Evolutionary conservation across 2,329 filamentous ascomycete genomes (phyloP), one percentile per base, ranked within the genome.

Genomic region (Fusarium xyrophilum): DNA sequence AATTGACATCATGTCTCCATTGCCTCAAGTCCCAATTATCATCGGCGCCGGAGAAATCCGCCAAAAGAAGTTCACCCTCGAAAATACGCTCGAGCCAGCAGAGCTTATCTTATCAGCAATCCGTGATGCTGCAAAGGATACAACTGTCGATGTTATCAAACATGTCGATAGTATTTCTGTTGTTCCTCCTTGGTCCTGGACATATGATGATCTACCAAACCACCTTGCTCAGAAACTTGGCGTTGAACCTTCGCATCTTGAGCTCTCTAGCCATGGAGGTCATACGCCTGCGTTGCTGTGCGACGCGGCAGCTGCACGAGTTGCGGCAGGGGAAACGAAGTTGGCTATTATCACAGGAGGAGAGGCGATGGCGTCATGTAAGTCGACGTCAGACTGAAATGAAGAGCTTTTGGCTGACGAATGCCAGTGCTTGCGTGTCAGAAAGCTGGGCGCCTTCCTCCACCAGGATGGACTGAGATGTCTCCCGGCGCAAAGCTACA

Each of bases 171-270:
- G 84, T 67, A 80, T 91, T 46, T 80, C 84, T 43, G 83, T 89
- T 7, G 87, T 90, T 13, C 82, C 81, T 40, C 86, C 86, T 0
- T 91, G 88, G 88, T 89, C 88, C 0, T 90, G 88, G 88, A 83
- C 85, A 1, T 91, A 91, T 72, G 76, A 81, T 2, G 84, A 91
- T 72, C 76, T 90, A 3, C 86, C 88, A 0, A 81, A 79, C 8
- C 76, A 87, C 2, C 73, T 91, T 9, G 80, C 84, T 1, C 68
- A 83, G 39, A 82, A 79, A 38, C 75, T 91, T 5, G 80, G 79
- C 0, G 78, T 86, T 6, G 74, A 81, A 5, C 79, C 84, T 1
- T 78, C 77, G 3, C 83, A 86, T 69, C 82, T 79, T 48, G 76
- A 79, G 28, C 83, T 86, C 61, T 86, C 83, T 27, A 83, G 84